A percentile compares a stretch with the other conserved stretches of the same genome.
Evolutionary conservation across 441 rosid species (phyloP).

Genomic region (Dalechampia spathulata): DNA sequence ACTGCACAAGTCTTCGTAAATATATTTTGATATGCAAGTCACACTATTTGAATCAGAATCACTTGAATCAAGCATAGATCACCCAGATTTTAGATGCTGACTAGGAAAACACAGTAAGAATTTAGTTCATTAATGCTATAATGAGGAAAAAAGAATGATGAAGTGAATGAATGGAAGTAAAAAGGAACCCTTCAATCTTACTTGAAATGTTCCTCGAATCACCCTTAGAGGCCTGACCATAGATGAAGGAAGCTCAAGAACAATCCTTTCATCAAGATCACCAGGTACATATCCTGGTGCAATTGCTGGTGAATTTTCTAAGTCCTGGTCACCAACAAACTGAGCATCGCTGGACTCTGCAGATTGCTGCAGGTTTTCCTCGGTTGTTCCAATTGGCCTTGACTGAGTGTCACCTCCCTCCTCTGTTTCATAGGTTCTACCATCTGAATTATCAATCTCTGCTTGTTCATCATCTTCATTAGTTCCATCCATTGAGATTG

Average conservation of each 20-base stretch:
- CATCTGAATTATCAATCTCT: constrained; percentile 58
- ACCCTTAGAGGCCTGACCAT: constrained; percentile 95
- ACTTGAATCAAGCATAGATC: neutral
- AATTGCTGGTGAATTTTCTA: constrained; percentile 52
- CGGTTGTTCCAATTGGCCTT: constrained; percentile 39
- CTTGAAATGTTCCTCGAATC: constrained; percentile 92
- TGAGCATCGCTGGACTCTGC: constrained; percentile 44
- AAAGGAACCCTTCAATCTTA: constrained; percentile 26
- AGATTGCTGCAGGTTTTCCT: constrained; percentile 41
- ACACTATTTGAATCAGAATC: neutral
- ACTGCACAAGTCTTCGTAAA: neutral
- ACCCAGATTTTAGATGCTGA: neutral
- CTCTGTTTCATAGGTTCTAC: constrained; percentile 36
- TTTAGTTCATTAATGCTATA: neutral
- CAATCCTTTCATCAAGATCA: constrained; percentile 85
- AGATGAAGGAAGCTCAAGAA: constrained; percentile 90
- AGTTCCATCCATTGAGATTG: constrained; percentile 63
- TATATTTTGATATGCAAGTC: neutral
- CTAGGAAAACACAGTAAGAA: neutral
- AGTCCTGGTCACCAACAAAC: constrained; percentile 41
- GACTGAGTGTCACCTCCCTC: constrained; percentile 36
- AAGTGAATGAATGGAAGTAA: neutral
- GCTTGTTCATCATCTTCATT: constrained; percentile 82
- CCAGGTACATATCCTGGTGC: constrained; percentile 91
- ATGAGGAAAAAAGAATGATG: neutral